These are phyloP conservation scores for Peniophora sp. DNA, from an alignment of 1,284 basidiomycete species.

Conservation along the genomic window DNA sequence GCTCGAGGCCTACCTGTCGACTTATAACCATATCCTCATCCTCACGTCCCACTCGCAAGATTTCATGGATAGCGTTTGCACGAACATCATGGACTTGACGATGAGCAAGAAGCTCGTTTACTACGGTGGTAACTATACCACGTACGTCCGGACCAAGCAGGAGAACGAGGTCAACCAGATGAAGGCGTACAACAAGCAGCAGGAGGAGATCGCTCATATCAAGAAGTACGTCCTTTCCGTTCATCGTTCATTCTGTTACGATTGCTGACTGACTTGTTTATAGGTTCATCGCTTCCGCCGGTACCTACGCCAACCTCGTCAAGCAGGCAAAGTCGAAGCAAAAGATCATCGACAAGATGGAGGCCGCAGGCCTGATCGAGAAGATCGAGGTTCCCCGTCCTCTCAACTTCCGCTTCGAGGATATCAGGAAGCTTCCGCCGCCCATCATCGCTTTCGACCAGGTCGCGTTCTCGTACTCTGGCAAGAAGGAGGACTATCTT, in stretches of 20 bases:
- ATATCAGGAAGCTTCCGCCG: slow-evolving; percentile 88
- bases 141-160: slow-evolving; percentile 90
- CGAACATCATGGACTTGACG: slow-evolving; percentile 97
- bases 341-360: slow-evolving; percentile 99
- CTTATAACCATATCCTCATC: slow-evolving; percentile 97
- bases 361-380: slow-evolving; percentile 96
- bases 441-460: slow-evolving; percentile 96
- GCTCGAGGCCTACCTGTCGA: slow-evolving; percentile 96
- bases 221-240: slow-evolving; percentile 62
- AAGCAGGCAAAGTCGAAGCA: slow-evolving; percentile 99
- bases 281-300: slow-evolving; percentile 95
- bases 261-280: slow-evolving; percentile 1
- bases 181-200: slow-evolving; percentile 98
- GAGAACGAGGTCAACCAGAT: slow-evolving; percentile 99
- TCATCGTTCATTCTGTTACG: slow-evolving; percentile 3
- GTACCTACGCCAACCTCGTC: slow-evolving; percentile 98
- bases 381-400: slow-evolving; percentile 72
- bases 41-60: slow-evolving; percentile 96
- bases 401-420: slow-evolving; percentile 94
- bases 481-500: slow-evolving; percentile 81
- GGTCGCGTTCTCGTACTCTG: slow-evolving; percentile 94
- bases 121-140: slow-evolving; percentile 96
- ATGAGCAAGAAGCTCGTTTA: slow-evolving; percentile 83
- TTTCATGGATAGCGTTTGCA: slow-evolving; percentile 97
- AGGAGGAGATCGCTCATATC: slow-evolving; percentile 97